Base-by-base conservation (phyloP, 805 yeast species). In the Cyberlindnera subsufficiens region DNA sequence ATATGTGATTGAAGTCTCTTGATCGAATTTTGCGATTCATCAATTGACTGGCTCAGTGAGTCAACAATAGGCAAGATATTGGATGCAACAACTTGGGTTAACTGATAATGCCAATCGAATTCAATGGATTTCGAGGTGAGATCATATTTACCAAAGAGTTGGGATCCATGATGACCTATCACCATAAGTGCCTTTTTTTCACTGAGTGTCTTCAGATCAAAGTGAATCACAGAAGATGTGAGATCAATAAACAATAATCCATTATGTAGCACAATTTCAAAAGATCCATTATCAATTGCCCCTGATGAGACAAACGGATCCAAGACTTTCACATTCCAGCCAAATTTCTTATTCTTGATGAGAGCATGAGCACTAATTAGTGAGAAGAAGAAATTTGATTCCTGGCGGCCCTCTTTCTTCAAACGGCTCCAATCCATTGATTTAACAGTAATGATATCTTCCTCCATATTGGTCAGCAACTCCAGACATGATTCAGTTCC, bases 251-350 rank as follows among this genome's bases (percentile, higher is more conserved):
- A 41, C n/a, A 37, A 19, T 10, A 34, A 11, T 10, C 36, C 14
- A n/a, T 33, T 32, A 3, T 25, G 10, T 2, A 36, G 30, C 3
- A 46, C 27, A 15, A 49, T 4, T 15, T 46, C 47, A 25, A 46
- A 10, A 8, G 33, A 17, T 13, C 39, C 30, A 6, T 34, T 37
- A 11, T 39, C 45, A 10, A 44, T 19, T 14, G 30, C 11, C 4
- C 53, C 53, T 6, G 29, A 11, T 4, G 38, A 10, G 8, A 30
- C 7, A 10, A 50, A 15, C 2, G 51, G 51, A 31, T 50, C 50
- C n/a, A 50, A 14, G 4, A 45, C 18, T 3, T 40, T 37, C 11
- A 50, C 7, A 6, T 30, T 42, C 53, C 53, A 50, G 17, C 38
- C 42, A 22, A 47, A 43, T 9, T 11, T n/a, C 30, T 45, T 33